These are phyloP conservation scores for Phytomonas sp. DNA, from an alignment of 208 protist species.

Conservation along the genomic window DNA sequence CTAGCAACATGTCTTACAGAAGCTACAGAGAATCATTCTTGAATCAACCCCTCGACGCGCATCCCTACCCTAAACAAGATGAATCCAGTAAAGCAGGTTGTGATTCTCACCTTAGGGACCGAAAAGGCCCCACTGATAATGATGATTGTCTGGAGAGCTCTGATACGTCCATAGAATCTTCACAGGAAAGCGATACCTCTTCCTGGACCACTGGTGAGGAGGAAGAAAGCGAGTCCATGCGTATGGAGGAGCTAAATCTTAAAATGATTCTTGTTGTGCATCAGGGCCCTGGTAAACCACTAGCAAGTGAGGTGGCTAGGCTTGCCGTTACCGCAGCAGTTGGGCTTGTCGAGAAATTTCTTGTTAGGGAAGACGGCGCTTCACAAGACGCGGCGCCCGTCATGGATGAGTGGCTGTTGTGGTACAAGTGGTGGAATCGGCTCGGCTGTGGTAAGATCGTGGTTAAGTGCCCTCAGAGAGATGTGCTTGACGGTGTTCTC, in stretches of 20 bases:
- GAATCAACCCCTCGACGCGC: neutral
- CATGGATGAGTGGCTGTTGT: slow-evolving; percentile 26
- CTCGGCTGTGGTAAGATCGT: slow-evolving; percentile 66
- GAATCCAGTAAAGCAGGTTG: neutral
- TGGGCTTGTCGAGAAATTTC: slow-evolving; percentile 24
- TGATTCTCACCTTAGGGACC: neutral
- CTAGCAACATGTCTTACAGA: neutral
- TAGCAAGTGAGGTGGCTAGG: slow-evolving; percentile 30
- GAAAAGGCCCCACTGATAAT: neutral
- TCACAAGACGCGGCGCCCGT: neutral
- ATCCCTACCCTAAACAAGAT: neutral
- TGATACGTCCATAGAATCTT: neutral
- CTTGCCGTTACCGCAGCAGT: slow-evolving; percentile 38
- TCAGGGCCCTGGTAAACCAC: slow-evolving; percentile 28
- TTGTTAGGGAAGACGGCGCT: neutral
- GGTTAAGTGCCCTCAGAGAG: slow-evolving; percentile 31
- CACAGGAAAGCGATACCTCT: neutral
- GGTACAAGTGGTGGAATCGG: slow-evolving; percentile 61
- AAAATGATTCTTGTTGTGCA: slow-evolving; percentile 75
- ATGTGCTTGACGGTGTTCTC: slow-evolving; percentile 19
- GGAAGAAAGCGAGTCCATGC: slow-evolving; percentile 31
- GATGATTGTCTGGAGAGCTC: neutral
- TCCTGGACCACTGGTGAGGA: neutral
- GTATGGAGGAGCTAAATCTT: slow-evolving; percentile 39
- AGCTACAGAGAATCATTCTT: neutral